Evolutionary conservation across 306 rosid species (phyloP).

Genomic region (Lotus japonicus): DNA sequence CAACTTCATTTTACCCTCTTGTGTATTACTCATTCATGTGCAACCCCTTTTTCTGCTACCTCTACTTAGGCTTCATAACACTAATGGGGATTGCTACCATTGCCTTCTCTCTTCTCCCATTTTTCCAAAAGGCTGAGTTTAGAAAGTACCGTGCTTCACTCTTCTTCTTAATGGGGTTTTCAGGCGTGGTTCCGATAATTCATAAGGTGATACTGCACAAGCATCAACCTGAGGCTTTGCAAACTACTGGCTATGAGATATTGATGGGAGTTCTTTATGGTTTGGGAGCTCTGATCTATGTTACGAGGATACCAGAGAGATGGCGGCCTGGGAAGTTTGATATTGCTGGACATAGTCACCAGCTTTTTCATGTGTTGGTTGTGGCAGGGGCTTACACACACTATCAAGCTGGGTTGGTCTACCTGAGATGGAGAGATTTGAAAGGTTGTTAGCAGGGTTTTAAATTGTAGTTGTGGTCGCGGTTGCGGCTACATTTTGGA

Average conservation of each 20-base stretch:
- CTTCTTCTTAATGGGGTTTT: slow-evolving; percentile 55
- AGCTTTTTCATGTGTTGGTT: slow-evolving; percentile 57
- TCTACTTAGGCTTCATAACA: slow-evolving; percentile 54
- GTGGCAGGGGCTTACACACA: slow-evolving; percentile 66
- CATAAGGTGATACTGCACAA: slow-evolving; percentile 41
- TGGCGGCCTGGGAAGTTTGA: slow-evolving; percentile 69
- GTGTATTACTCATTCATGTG: slow-evolving; percentile 69
- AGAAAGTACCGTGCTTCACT: slow-evolving; percentile 42
- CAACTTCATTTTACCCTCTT: slow-evolving; percentile 58
- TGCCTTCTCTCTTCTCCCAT: slow-evolving; percentile 40
- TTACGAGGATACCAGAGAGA: slow-evolving; percentile 50
- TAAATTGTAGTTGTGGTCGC: no score
- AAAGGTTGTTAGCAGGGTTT: slow-evolving; percentile 30
- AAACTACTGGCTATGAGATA: slow-evolving; percentile 47
- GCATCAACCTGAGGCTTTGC: slow-evolving; percentile 38
- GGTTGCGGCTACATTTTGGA: no score
- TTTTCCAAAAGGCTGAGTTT: slow-evolving; percentile 36
- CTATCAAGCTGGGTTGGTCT: slow-evolving; percentile 40
- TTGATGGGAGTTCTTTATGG: slow-evolving; percentile 55
- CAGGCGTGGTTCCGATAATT: slow-evolving; percentile 42
- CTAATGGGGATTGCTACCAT: slow-evolving; percentile 36
- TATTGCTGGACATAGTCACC: slow-evolving; percentile 63
- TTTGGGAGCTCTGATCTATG: slow-evolving; percentile 56
- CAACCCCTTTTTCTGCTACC: slow-evolving; percentile 43
- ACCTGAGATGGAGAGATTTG: slow-evolving; percentile 54